phyloP scores from a whole-genome alignment of 441 rosid species.

The Populus trichocarpa region DNA sequence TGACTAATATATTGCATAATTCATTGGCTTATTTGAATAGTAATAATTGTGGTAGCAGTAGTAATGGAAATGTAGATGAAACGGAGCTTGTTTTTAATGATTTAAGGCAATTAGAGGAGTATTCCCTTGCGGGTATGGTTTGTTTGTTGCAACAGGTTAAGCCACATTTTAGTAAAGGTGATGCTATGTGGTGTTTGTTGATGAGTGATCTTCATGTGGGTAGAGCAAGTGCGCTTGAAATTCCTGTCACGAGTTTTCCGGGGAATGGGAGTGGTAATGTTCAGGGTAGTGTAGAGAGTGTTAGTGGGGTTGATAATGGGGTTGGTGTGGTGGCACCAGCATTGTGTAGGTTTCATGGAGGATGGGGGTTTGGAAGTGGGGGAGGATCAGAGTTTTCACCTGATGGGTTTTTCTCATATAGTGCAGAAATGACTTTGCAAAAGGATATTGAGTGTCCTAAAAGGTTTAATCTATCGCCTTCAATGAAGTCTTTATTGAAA shows the following conservation, averaged over 20 bases:
- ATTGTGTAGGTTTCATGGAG: slow-evolving; percentile 76
- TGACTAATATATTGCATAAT: slow-evolving; percentile 72
- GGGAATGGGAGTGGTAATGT: slow-evolving; percentile 27
- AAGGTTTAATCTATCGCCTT: slow-evolving; percentile 80
- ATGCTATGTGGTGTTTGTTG: slow-evolving; percentile 97
- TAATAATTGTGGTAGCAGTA: slow-evolving; percentile 21
- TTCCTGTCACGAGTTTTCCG: slow-evolving; percentile 39
- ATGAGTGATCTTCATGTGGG: slow-evolving; percentile 91
- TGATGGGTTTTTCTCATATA: slow-evolving; percentile 44
- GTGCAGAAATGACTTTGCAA: slow-evolving; percentile 46
- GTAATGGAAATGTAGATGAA: slow-evolving; percentile 44
- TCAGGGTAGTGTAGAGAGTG: slow-evolving; percentile 34
- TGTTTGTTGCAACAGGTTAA: slow-evolving; percentile 81
- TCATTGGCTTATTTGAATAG: slow-evolving; percentile 70
- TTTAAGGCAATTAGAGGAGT: slow-evolving; percentile 77
- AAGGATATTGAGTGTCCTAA: slow-evolving; percentile 80
- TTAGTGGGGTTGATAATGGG: slow-evolving; percentile 36
- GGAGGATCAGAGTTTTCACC: slow-evolving; percentile 49
- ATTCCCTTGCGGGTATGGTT: slow-evolving; percentile 76
- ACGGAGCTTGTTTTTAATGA: slow-evolving; percentile 54
- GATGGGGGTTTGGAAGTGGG: slow-evolving; percentile 76
- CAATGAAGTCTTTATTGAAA: slow-evolving; percentile 77
- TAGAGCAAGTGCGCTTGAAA: slow-evolving; percentile 66
- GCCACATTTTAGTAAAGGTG: slow-evolving; percentile 83
- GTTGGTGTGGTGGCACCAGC: slow-evolving; percentile 51